Conservation (phyloP, 2,329 filamentous ascomycete species). For the Pyrenophora tritici-repentis region DNA sequence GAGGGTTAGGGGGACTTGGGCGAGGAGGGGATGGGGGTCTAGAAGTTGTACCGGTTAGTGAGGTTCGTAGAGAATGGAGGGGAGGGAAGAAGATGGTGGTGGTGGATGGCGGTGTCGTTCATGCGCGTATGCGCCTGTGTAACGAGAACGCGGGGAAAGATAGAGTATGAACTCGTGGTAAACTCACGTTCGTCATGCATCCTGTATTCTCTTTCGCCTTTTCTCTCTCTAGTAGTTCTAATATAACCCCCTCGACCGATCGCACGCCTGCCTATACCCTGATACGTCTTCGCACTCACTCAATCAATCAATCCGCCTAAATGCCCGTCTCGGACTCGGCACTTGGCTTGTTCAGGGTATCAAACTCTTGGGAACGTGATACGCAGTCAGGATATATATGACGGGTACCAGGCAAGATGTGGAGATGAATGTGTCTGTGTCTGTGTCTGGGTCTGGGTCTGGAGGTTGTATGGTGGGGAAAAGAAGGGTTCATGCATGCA, state of each 20-base stretch:
- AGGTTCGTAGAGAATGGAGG: background rate
- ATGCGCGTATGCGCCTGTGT: background rate
- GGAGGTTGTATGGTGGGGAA: slow-evolving; percentile 2
- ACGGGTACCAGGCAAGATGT: slow-evolving; percentile 8
- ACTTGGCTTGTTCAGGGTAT: too few relatives aligned
- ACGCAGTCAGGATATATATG: background rate
- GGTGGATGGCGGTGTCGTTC: background rate
- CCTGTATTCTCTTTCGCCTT: too few relatives aligned
- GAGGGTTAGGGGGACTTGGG: slow-evolving; percentile 90
- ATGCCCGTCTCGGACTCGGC: too few relatives aligned
- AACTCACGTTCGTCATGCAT: slow-evolving; percentile 7
- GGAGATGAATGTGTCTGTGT: background rate
- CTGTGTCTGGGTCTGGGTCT: background rate
- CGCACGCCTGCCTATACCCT: too few relatives aligned
- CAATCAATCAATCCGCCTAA: too few relatives aligned
- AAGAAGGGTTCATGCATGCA: slow-evolving; percentile 1
- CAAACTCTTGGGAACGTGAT: too few relatives aligned
- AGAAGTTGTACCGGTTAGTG: slow-evolving; percentile 18
- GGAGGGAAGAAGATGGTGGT: background rate
- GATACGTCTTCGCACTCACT: too few relatives aligned
- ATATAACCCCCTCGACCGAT: too few relatives aligned
- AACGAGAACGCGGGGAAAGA: background rate
- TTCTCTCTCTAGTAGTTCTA: too few relatives aligned
- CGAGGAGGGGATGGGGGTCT: slow-evolving; percentile 80
- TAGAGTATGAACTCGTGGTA: slow-evolving; percentile 1